phyloP scores from a whole-genome alignment of 139 green algal species.

The Astrephomene gubernaculifera region DNA sequence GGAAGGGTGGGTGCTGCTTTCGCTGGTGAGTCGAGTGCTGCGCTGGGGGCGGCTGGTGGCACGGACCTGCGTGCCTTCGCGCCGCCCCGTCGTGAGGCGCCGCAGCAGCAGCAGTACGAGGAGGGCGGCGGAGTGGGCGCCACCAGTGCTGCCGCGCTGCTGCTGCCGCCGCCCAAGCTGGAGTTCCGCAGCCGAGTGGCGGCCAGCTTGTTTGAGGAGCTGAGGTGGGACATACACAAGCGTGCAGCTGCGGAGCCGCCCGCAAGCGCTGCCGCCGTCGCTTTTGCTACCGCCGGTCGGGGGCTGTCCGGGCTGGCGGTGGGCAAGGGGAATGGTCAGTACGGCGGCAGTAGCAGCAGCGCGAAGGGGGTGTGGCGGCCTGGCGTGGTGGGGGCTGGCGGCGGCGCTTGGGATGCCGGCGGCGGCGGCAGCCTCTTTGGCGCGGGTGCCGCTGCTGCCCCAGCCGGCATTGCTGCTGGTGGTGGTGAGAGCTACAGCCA shows the following conservation, averaged over 20 bases:
- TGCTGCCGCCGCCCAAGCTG: neutral
- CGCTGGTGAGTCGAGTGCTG: no score
- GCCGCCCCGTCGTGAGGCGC: no score
- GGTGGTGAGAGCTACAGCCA: neutral
- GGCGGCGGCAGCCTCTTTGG: neutral
- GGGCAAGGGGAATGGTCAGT: neutral
- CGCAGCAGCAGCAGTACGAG: neutral
- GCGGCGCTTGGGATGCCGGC: neutral
- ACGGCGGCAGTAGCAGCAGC: neutral
- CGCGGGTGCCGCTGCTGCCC: no score
- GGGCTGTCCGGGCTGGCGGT: no score
- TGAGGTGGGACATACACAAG: conserved; percentile 23
- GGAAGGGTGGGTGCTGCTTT: no score
- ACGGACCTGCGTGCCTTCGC: neutral
- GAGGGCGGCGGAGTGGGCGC: neutral
- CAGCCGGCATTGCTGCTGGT: neutral
- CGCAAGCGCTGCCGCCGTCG: no score
- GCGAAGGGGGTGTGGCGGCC: neutral
- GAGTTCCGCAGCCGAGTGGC: conserved; percentile 9
- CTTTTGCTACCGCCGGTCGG: no score
- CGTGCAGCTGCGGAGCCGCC: neutral
- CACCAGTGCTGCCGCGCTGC: neutral
- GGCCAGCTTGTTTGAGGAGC: neutral
- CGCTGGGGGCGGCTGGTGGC: neutral
- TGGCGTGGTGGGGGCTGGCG: neutral